phyloP scores from a whole-genome alignment of 1,284 basidiomycete genomes.

The Inonotus hispidus region DNA sequence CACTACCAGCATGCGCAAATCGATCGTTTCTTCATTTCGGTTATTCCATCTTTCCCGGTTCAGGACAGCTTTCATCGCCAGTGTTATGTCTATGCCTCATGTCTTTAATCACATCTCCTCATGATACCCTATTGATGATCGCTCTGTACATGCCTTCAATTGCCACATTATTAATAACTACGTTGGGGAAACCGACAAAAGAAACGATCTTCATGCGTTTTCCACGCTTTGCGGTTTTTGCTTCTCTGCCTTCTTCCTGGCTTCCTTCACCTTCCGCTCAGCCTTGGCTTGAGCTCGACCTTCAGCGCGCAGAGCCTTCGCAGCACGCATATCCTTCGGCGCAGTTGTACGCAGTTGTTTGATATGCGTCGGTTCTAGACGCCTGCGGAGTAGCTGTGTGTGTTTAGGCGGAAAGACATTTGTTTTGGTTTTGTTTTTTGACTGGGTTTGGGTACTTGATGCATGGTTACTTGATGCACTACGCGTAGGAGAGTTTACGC shows the following conservation, averaged over 20 bases:
- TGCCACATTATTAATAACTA: neutral
- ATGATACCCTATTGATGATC: neutral
- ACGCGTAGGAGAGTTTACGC: constrained; percentile 18
- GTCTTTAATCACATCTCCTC: neutral
- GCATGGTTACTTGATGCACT: constrained; percentile 10
- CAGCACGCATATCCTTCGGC: constrained; percentile 72
- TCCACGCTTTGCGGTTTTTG: no score
- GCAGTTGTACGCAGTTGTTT: constrained; percentile 82
- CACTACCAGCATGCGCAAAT: neutral
- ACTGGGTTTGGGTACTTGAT: no score
- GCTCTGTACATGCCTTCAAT: neutral
- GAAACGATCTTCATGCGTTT: neutral
- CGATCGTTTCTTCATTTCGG: neutral
- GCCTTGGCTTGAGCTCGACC: constrained; percentile 51
- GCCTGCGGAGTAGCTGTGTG: neutral
- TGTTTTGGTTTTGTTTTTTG: neutral
- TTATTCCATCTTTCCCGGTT: neutral
- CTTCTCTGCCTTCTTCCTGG: no score
- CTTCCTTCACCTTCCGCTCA: constrained; percentile 26
- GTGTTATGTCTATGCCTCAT: neutral
- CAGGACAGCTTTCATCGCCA: neutral
- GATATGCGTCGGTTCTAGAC: constrained; percentile 69
- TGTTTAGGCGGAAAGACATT: constrained; percentile 7
- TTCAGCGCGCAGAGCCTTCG: constrained; percentile 56
- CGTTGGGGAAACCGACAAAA: neutral